Evolutionary conservation across 306 rosid genomes (phyloP).

Genomic region (Fragaria iinumae): DNA sequence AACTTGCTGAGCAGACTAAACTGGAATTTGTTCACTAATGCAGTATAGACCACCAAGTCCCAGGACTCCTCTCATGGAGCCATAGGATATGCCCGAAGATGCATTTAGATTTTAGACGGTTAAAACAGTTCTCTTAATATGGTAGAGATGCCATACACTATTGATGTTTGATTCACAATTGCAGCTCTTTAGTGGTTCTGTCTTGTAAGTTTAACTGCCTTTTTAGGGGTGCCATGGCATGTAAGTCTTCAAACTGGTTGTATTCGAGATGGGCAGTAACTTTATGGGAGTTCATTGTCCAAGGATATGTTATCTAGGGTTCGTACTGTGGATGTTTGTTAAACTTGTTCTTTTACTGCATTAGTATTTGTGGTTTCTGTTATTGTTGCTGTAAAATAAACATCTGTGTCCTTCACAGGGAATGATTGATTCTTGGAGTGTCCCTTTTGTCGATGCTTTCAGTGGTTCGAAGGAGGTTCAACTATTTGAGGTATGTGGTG

Average conservation of each 20-base stretch:
- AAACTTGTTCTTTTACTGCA: conserved; percentile 2
- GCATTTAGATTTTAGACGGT: not conserved
- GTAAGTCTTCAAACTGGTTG: not conserved
- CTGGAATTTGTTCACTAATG: not conserved
- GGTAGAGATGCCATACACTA: not conserved
- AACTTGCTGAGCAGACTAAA: not conserved
- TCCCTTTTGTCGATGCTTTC: conserved; percentile 56
- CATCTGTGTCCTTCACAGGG: conserved; percentile 45
- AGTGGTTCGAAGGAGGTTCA: conserved; percentile 48
- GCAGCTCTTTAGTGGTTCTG: not conserved
- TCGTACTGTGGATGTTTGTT: not conserved
- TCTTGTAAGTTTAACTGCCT: not conserved
- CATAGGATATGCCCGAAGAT: not conserved
- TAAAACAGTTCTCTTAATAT: not conserved
- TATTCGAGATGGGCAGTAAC: not conserved
- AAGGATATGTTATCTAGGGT: not conserved
- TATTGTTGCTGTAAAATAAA: conserved; percentile 17
- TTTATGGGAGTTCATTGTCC: not conserved
- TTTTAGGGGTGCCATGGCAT: not conserved
- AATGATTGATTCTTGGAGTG: conserved; percentile 79
- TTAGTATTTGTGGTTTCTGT: conserved; percentile 21
- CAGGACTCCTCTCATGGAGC: not conserved
- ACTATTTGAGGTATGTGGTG: conserved; percentile 56
- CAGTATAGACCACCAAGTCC: not conserved
- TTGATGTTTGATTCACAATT: not conserved